Percentiles rank a stretch among this genome's conserved stretches.
phyloP scores from a whole-genome alignment of 805 yeast genomes.

The Starmerella apis region DNA sequence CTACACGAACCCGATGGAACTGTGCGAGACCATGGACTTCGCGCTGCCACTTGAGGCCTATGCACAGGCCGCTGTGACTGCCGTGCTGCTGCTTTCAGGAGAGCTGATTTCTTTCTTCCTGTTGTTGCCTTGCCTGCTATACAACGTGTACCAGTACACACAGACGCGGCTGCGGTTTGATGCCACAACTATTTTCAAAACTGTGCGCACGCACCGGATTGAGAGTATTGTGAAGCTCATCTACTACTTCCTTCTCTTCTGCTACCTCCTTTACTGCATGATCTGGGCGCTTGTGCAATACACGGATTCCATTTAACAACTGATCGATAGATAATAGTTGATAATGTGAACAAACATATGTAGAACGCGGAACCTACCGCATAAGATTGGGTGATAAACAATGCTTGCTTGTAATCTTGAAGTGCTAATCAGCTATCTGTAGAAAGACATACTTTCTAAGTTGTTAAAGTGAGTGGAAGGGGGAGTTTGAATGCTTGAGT shows the following conservation, averaged over 20 bases:
- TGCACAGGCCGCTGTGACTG: slow-evolving; percentile 54
- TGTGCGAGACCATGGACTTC: slow-evolving; percentile 81
- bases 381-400: no score
- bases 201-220: slow-evolving; percentile 82
- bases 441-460: no score
- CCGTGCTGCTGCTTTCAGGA: slow-evolving; percentile 69
- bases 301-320: slow-evolving; percentile 11
- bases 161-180: slow-evolving; percentile 78
- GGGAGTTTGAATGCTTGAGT: no score
- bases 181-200: slow-evolving; percentile 95
- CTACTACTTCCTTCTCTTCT: slow-evolving; percentile 82
- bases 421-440: no score
- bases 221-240: slow-evolving; percentile 86
- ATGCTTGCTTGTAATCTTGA: no score
- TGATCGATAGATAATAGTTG: no score
- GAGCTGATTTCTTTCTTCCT: slow-evolving; percentile 83
- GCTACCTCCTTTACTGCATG: slow-evolving; percentile 92
- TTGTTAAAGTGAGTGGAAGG: no score
- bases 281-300: slow-evolving; percentile 35
- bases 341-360: no score
- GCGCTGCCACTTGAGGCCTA: slow-evolving; percentile 63
- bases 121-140: slow-evolving; percentile 74
- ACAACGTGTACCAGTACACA: slow-evolving; percentile 68
- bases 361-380: no score
- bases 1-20: slow-evolving; percentile 93